Evolutionary conservation across 2,329 filamentous ascomycete genomes (phyloP).

Genomic region (Phyllachora maydis): DNA sequence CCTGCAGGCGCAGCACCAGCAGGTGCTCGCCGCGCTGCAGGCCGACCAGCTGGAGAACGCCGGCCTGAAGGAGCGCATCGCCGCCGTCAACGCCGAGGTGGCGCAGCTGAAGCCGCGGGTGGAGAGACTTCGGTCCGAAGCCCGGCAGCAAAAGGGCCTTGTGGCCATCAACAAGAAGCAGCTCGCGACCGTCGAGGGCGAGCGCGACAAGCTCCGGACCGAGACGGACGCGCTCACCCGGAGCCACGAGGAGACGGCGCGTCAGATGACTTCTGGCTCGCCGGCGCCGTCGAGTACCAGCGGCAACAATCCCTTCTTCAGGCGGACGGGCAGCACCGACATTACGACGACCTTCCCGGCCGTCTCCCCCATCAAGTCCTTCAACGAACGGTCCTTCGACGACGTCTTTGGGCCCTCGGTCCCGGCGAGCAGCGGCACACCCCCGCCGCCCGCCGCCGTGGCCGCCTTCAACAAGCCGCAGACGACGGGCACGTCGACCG

Average conservation of each 20-base stretch:
- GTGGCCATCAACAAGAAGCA: constrained; percentile 99
- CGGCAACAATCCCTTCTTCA: constrained; percentile 90
- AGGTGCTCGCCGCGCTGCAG: constrained; percentile 53
- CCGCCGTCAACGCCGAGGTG: constrained; percentile 63
- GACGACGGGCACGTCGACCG: constrained; percentile 32
- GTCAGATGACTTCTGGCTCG: constrained; percentile 29
- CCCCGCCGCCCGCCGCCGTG: constrained; percentile 26
- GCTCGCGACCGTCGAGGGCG: constrained; percentile 68
- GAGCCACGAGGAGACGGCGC: constrained; percentile 35
- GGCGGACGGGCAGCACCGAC: constrained; percentile 41
- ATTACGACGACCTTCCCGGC: constrained; percentile 29
- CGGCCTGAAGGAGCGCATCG: constrained; percentile 70
- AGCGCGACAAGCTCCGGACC: constrained; percentile 68
- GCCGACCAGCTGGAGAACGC: constrained; percentile 79
- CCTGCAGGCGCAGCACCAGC: constrained; percentile 62
- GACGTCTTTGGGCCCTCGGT: constrained; percentile 64
- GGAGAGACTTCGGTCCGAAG: constrained; percentile 82
- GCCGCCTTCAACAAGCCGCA: constrained; percentile 47
- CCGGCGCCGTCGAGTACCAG: constrained; percentile 48
- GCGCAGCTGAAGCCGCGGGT: constrained; percentile 71
- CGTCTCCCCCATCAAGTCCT: constrained; percentile 22
- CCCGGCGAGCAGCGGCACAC: constrained; percentile 13
- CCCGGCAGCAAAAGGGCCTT: constrained; percentile 85
- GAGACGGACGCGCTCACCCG: constrained; percentile 53
- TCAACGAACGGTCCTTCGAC: constrained; percentile 55